A percentile compares a stretch with the other conserved stretches of the same genome.
These are phyloP conservation scores for Didymella keratinophila DNA, from an alignment of 2,329 filamentous ascomycete species.

Conservation along the genomic window DNA sequence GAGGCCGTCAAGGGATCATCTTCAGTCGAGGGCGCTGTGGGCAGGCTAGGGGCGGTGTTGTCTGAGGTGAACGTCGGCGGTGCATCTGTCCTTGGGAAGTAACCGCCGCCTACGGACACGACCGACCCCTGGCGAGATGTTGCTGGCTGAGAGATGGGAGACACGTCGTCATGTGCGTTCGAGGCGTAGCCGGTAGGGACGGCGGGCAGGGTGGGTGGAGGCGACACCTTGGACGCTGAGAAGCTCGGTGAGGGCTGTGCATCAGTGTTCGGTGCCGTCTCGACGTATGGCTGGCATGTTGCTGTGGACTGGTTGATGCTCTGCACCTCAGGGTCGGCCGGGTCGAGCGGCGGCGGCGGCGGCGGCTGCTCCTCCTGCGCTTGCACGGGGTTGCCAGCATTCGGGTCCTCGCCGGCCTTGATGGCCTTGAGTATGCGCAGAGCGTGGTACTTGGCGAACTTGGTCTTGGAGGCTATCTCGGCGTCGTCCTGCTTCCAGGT, in stretches of 20 bases:
- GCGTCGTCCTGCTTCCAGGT: slow-evolving; percentile 79
- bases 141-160: slow-evolving; percentile 59
- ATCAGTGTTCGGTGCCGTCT: slow-evolving; percentile 67
- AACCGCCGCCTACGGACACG: slow-evolving; percentile 59
- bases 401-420: slow-evolving; percentile 90
- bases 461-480: slow-evolving; percentile 85
- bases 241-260: slow-evolving; percentile 54
- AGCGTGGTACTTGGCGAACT: slow-evolving; percentile 96
- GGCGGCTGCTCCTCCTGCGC: slow-evolving; percentile 52
- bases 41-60: slow-evolving; percentile 44
- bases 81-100: slow-evolving; percentile 61
- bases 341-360: slow-evolving; percentile 61
- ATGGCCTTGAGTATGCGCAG: slow-evolving; percentile 88
- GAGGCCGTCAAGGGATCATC: slow-evolving; percentile 33
- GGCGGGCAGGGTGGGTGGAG: slow-evolving; percentile 45
- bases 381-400: slow-evolving; percentile 82
- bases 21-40: slow-evolving; percentile 47
- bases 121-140: slow-evolving; percentile 58
- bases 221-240: slow-evolving; percentile 56
- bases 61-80: slow-evolving; percentile 57
- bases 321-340: slow-evolving; percentile 71
- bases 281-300: slow-evolving; percentile 61
- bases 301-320: slow-evolving; percentile 53
- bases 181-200: slow-evolving; percentile 44
- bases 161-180: slow-evolving; percentile 58